A percentile compares a stretch with the other conserved stretches of the same genome.
Conservation (phyloP, 805 yeast species). For the fission yeast (Schizosaccharomyces pombe) region DNA sequence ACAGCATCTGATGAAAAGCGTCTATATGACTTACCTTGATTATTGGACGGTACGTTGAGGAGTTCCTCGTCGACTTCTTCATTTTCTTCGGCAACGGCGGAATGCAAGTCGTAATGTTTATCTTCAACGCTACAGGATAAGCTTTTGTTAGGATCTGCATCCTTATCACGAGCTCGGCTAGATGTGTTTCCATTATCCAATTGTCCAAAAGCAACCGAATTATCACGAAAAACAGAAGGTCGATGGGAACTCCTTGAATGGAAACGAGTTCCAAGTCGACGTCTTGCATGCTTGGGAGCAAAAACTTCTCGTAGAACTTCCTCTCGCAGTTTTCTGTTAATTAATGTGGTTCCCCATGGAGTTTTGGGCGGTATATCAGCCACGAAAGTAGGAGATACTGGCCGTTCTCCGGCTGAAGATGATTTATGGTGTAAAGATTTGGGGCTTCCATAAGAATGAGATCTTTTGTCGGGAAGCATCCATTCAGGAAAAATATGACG, state of each 20-base stretch:
- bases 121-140: not conserved
- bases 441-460: conserved; percentile 16
- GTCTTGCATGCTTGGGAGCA: conserved; percentile 20
- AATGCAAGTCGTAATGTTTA: not conserved
- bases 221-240: not conserved
- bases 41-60: no score
- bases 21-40: not conserved
- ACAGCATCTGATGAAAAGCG: conserved; percentile 2
- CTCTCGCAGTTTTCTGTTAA: conserved; percentile 49
- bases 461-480: conserved; percentile 38
- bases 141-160: not conserved
- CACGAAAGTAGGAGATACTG: not conserved
- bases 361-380: not conserved
- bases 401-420: not conserved
- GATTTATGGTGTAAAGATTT: conserved; percentile 7
- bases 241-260: not conserved
- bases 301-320: conserved; percentile 51
- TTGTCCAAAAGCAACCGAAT: not conserved
- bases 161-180: not conserved
- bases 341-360: conserved; percentile 35
- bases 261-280: not conserved
- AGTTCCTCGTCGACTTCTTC: not conserved
- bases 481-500: conserved; percentile 76
- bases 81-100: not conserved
- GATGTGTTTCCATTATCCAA: not conserved